A percentile compares a stretch with the other conserved stretches of the same genome.
Conservation (phyloP, 2,329 filamentous ascomycete genomes). For the Paraconiothyrium brasiliense region DNA sequence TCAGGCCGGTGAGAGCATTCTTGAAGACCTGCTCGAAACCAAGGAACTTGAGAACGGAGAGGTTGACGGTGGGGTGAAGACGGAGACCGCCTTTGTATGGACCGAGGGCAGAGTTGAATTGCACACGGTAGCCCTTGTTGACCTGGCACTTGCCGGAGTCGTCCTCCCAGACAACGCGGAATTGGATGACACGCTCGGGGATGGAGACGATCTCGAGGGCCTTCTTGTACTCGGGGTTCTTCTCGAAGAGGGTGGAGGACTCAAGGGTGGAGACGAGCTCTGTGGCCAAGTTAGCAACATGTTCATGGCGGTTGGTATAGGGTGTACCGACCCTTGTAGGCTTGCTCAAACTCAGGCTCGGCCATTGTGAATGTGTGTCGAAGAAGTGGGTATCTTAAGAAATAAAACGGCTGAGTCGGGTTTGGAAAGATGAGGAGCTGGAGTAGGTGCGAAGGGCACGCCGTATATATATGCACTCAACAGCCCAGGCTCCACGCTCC, state of each 20-base stretch:
- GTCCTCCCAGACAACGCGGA: constrained; percentile 96
- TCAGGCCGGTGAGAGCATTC: constrained; percentile 95
- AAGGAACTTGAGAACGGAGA: constrained; percentile 88
- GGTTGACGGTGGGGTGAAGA: constrained; percentile 89
- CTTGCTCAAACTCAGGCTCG: constrained; percentile 99
- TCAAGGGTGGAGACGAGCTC: constrained; percentile 96
- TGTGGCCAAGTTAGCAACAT: constrained; percentile 49
- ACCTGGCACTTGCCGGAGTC: constrained; percentile 89
- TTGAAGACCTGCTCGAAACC: constrained; percentile 99
- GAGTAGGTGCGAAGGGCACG: constrained; percentile 22
- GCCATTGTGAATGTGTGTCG: constrained; percentile 67
- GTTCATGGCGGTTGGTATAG: background rate
- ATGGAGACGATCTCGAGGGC: constrained; percentile 88
- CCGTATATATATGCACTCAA: constrained; percentile 40
- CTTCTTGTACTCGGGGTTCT: constrained; percentile 93
- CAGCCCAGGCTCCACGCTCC: constrained; percentile 21
- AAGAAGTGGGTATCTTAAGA: constrained; percentile 7
- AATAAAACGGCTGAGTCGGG: background rate
- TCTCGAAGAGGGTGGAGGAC: constrained; percentile 89
- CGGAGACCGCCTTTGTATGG: constrained; percentile 98
- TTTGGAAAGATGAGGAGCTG: constrained; percentile 20
- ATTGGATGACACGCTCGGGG: constrained; percentile 95
- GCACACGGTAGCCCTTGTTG: constrained; percentile 94
- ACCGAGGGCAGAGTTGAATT: constrained; percentile 97
- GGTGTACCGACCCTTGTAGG: constrained; percentile 81